These are phyloP conservation scores for Cyclotella choctawhatcheeana DNA, from an alignment of 108 stramenopile species.

Conservation along the genomic window DNA sequence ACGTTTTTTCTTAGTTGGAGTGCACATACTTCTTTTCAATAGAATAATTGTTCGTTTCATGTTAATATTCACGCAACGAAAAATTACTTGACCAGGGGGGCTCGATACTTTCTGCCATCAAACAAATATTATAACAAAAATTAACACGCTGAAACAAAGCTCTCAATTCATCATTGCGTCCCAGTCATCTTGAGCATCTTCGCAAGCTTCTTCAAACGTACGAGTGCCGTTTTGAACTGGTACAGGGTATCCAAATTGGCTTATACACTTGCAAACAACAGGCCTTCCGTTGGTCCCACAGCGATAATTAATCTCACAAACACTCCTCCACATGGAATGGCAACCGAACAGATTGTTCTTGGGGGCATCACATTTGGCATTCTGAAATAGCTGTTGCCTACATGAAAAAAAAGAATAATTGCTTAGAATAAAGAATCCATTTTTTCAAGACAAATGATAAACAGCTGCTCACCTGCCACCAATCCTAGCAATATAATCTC, in stretches of 20 bases:
- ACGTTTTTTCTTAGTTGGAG: no score
- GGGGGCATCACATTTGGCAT: slow-evolving; percentile 46
- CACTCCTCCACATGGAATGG: slow-evolving; percentile 54
- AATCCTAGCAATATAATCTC: slow-evolving; percentile 75
- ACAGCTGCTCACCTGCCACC: slow-evolving; percentile 60
- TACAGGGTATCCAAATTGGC: slow-evolving; percentile 48
- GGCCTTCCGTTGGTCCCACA: slow-evolving; percentile 50
- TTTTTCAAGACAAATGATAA: background rate
- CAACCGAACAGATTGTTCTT: slow-evolving; percentile 55
- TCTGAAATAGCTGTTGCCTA: slow-evolving; percentile 34
- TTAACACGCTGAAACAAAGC: background rate
- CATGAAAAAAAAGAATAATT: background rate
- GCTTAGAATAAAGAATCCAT: slow-evolving; percentile 19
- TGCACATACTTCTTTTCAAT: no score
- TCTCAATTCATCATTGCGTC: slow-evolving; percentile 20
- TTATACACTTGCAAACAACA: slow-evolving; percentile 39
- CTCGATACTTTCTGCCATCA: background rate
- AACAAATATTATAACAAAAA: background rate
- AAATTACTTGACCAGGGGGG: background rate
- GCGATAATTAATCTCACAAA: slow-evolving; percentile 52
- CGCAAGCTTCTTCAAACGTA: slow-evolving; percentile 40
- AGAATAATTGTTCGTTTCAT: no score
- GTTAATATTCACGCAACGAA: no score
- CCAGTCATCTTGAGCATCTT: slow-evolving; percentile 33
- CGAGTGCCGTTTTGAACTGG: slow-evolving; percentile 44